Conservation (phyloP, 2,329 filamentous ascomycete species). For the Talaromyces pinophilus region DNA sequence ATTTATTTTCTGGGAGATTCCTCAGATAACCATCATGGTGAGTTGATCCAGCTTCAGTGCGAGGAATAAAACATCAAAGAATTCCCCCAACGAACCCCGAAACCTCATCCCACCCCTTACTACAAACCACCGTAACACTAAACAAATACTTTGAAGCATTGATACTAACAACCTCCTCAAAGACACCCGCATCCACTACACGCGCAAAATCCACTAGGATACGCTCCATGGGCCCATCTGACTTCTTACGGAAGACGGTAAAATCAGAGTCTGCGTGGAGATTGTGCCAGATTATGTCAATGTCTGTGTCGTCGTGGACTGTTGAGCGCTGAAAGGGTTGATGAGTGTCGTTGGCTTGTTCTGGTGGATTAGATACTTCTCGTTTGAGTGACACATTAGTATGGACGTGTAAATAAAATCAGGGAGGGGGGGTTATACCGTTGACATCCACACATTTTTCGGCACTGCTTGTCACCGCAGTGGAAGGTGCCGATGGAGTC, state of each 20-base stretch:
- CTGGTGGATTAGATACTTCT: not conserved
- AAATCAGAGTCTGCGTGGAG: constrained; percentile 10
- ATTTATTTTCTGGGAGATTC: not conserved
- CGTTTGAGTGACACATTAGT: not conserved
- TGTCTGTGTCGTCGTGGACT: constrained; percentile 10
- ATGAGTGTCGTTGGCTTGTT: not conserved
- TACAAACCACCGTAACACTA: constrained; percentile 6
- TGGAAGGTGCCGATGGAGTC: constrained; percentile 12
- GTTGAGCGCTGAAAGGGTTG: not conserved
- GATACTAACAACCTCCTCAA: constrained; percentile 10
- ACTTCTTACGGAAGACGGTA: constrained; percentile 6
- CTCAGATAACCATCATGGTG: not conserved
- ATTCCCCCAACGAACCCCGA: not conserved
- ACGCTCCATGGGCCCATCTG: constrained; percentile 14
- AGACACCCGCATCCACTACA: constrained; percentile 6
- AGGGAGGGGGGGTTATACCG: not conserved
- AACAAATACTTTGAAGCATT: constrained; percentile 12
- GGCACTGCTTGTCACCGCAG: not conserved
- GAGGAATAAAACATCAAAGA: not conserved
- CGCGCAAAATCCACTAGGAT: constrained; percentile 13
- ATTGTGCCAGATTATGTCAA: constrained; percentile 17
- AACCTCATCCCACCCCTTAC: constrained; percentile 9
- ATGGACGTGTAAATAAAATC: not conserved
- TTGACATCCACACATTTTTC: constrained; percentile 7
- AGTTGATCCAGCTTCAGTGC: not conserved